Base-by-base conservation (phyloP, 768 basidiomycete species). In the Pleurotus giganteus region DNA sequence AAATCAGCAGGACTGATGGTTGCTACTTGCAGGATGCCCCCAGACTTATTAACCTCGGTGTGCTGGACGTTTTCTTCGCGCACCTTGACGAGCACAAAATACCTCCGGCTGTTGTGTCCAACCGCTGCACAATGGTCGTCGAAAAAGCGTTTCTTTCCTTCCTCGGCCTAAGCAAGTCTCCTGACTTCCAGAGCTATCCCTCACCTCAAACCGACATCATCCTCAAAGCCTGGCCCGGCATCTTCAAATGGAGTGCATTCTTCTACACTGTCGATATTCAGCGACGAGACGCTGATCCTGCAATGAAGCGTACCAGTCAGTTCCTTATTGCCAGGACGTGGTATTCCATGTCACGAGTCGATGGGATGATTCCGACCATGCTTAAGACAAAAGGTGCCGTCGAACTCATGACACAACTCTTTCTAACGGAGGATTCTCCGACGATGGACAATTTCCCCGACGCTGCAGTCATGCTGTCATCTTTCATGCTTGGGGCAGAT, bases 171-270 rank as follows among this genome's bases (percentile, higher is more conserved):
- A 60, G 60, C 31, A 71, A 74, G 53, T 50, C 66, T 7, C 66
- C 62, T 8, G 60, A 58, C 34, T 43, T 69, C 36, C 51, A 69
- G 6, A 52, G 58, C 9, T 59, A 62, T 26, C 46, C 59, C 8
- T 59, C 58, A 1, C 44, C 60, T 7, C 58, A 69, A 43, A 63
- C 63, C 21, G 47, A 59, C 13, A 55, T 55, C 6, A 58, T 71
- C n/a, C 53, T 62, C 5, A 53, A 62, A n/a, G 66, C 63, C 4
- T 75, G 73, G 72, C 69, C 66, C 1, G 70, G 66, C 7, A 60
- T 71, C 15, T 72, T 66, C 62, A 70, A 71, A 56, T 74, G 74
- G 72, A 69, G 69, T 47, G 62, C 60, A 2, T 73, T 64, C 59
- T 64, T 74, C 39, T 68, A 63, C 61, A 58, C 62, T 8, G 56